Base-by-base conservation (phyloP, 352 stramenopile species). In the Globisporangium canariense region DNA sequence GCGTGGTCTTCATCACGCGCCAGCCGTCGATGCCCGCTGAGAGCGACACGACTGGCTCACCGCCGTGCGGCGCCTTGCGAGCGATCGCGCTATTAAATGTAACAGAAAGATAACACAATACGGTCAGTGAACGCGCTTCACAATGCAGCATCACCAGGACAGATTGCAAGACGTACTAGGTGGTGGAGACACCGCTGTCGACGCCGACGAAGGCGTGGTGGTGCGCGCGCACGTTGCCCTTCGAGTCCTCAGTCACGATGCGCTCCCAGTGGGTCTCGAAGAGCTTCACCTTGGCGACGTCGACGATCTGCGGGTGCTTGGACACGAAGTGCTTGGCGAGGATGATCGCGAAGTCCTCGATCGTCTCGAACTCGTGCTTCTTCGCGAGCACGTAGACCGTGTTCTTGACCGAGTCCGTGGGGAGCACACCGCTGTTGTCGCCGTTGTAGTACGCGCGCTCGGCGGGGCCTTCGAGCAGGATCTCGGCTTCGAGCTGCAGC, bases 361-460 rank as follows among this genome's bases (percentile, higher is more conserved):
- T 87, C 69, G 81, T 88, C 11, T 81, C 82, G 65, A 96, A 95
- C 70, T 91, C 79, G 72, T 92, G 83, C 67, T 91, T 82, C 80
- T 95, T 96, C 41, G 87, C 88, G 43, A 96, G 54, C 62, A 90
- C 83, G 70, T 94, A 96, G 32, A 96, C 83, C 41, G 88, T 95
- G 72, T 97, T 97, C 77, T 97, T 97, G 72, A 94, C 77, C 63
- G 89, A 96, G 71, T 97, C 89, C 6, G 89, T 97, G 47, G 88
- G 84, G 49, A 97, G 72, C 66, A 97, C 87, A 25, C 74, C 71
- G 49, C 78, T 74, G 66, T 97, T 97, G 76, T 97, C 87, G 62
- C 84, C 88, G 57, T 85, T 65, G 60, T 89, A 90, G 75, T 96
- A 97, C 30, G 84, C 84, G 56, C 70, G 74, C 62, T 90, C 79